Evolutionary conservation across 192 early-diverging fungal species (phyloP).

Genomic region (Neocallimastix lanati): DNA sequence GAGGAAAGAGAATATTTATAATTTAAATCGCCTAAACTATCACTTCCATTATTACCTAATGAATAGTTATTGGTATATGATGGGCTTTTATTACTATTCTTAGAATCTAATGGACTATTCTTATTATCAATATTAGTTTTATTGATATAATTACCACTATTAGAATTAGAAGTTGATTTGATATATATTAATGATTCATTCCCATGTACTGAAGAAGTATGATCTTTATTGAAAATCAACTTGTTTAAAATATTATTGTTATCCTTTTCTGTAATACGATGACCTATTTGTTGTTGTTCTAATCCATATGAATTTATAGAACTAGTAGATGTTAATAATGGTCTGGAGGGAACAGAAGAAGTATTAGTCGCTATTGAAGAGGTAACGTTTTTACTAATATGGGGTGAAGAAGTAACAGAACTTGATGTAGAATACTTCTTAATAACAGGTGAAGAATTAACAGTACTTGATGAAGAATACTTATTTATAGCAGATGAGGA

Average conservation of each 20-base stretch:
- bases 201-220: neutral
- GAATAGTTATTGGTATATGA: no score
- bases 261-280: neutral
- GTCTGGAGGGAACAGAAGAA: no score
- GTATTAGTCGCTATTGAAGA: no score
- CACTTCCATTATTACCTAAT: no score
- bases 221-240: neutral
- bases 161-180: neutral
- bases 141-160: neutral
- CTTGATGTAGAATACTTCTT: no score
- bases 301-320: neutral
- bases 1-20: no score
- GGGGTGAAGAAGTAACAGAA: no score
- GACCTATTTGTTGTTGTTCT: neutral
- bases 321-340: neutral
- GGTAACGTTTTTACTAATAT: no score
- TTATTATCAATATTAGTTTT: neutral
- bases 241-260: neutral
- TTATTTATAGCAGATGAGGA: no score
- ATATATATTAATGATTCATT: neutral
- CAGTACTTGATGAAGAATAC: no score
- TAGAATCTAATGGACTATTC: neutral
- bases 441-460: no score
- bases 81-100: neutral
- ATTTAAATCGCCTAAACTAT: no score